Evolutionary conservation across 495 filamentous ascomycete species (phyloP), one percentile per base, ranked within the genome.

Genomic region (Chaetomidium leptoderma): DNA sequence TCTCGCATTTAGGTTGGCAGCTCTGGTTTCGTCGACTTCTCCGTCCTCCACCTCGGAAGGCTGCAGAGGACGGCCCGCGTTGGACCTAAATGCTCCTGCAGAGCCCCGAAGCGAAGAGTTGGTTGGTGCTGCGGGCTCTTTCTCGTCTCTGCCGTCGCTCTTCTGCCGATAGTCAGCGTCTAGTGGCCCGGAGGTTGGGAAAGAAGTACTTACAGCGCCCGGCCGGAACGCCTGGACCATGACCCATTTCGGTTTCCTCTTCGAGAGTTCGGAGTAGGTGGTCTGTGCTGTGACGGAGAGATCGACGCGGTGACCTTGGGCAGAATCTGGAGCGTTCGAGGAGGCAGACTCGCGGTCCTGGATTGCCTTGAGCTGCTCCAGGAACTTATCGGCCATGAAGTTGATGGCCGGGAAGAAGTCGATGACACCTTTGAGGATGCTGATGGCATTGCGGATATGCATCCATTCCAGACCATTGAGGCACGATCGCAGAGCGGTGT

Each of bases 401-500:
- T 93, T 92, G 43, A 97, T 84, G 14, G 83, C 83, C 24, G 95
- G 95, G 80, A 95, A 97, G 63, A 84, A 77, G 29, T 87, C 82
- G 32, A 86, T 79, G 37, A 95, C 78, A 7, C 83, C 80, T 67
- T 93, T 96, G 52, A 97, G 77, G n/a, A 97, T 75, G 55, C 86
- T 91, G 62, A 97, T 95, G 32, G 91, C 89, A 67, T 99, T 99
- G 13, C 90, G 83, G 66, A 97, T 96, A 69, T 96, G 91, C 91
- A 96, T 97, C 80, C 93, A 99, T 68, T 99, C 92, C 59, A 80
- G 84, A 13, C 84, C 83, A 16, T 81, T 79, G 26, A 97, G 78
- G 70, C 92, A 96, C 19, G 75, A 78, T 63, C 89, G 89, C 42
- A 99, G 70, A 2, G 91, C 89, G 17, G 71, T 77, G 63, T 84